These are phyloP conservation scores for Monilinia aucupariae DNA, from an alignment of 2,329 filamentous ascomycete species.

Conservation along the genomic window DNA sequence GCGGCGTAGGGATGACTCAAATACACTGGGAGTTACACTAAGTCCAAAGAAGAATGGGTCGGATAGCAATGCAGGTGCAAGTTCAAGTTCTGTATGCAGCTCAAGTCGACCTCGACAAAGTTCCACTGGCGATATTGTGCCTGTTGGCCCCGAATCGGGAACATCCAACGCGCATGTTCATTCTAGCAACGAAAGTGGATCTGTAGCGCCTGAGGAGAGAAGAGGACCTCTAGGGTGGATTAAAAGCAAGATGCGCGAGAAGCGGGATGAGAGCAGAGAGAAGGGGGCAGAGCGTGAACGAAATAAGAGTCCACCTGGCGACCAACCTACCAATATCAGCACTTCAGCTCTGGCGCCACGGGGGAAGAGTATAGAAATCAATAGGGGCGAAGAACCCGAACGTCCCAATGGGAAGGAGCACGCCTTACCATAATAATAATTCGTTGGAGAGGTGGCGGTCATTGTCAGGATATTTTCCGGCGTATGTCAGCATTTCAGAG, in stretches of 20 bases:
- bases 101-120: conserved; percentile 43
- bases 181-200: conserved; percentile 35
- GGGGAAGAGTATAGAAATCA: conserved; percentile 33
- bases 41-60: conserved; percentile 47
- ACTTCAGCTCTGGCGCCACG: conserved; percentile 18
- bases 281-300: conserved; percentile 31
- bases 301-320: conserved; percentile 33
- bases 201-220: conserved; percentile 37
- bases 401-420: conserved; percentile 19
- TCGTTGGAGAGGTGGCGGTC: not conserved
- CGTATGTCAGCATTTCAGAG: not conserved
- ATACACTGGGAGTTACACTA: conserved; percentile 39
- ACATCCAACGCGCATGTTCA: conserved; percentile 25
- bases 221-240: conserved; percentile 60
- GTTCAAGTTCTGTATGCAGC: conserved; percentile 64
- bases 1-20: conserved; percentile 52
- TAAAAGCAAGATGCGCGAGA: conserved; percentile 57
- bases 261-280: conserved; percentile 36
- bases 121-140: conserved; percentile 40
- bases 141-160: conserved; percentile 32
- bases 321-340: conserved; percentile 23
- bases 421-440: conserved; percentile 16
- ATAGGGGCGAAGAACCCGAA: conserved; percentile 26
- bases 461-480: not conserved
- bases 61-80: conserved; percentile 59